Base-by-base conservation (phyloP, 139 green algal species). In the Picochlorum sp. region DNA sequence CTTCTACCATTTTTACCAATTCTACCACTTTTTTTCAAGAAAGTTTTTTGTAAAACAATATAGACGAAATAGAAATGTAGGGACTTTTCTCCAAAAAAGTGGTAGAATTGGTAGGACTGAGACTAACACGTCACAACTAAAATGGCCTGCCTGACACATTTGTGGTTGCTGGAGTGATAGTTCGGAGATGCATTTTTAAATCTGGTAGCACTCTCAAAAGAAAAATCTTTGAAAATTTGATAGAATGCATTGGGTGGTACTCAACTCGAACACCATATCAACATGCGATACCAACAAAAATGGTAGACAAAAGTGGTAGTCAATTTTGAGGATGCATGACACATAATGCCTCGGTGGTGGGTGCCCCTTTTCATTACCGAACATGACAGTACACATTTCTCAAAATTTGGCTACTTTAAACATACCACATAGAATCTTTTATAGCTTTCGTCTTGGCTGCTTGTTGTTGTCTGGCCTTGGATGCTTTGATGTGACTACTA, bases 1-100 rank as follows among this genome's bases (percentile, higher is more conserved):
- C 15, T 54, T 54, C 47, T 54, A 54, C 47, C 47, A 54, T 24
- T 54, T 54, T 54, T 54, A 54, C 47, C 47, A 54, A 24, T 54
- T 54, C 47, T 54, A 54, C 47, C 47, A 54, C 0, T 54, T 54
- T 54, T 54, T 54, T 54, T 54, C 1, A 54, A 24, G n/a, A 54
- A 54, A 54, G 47, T 54, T 54, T 54, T 54, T n/a, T n/a, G n/a
- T n/a, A n/a, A n/a, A n/a, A n/a, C n/a, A n/a, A 23, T 23, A 23
- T 23, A 23, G 21, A 23, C 21, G 21, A 23, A 23, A 23, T 23
- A 23, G 21, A 23, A 23, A 54, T 54, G 47, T 54, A 54, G 47
- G 47, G 47, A 23, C 47, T 54, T 54, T 54, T 54, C 47, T 1
- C 47, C 15, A 1, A 24, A 54, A 54, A 54, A 54, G 47, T 54